Evolutionary conservation across 2,329 filamentous ascomycete genomes (phyloP), one percentile per base, ranked within the genome.

Genomic region (Alternaria triticina): DNA sequence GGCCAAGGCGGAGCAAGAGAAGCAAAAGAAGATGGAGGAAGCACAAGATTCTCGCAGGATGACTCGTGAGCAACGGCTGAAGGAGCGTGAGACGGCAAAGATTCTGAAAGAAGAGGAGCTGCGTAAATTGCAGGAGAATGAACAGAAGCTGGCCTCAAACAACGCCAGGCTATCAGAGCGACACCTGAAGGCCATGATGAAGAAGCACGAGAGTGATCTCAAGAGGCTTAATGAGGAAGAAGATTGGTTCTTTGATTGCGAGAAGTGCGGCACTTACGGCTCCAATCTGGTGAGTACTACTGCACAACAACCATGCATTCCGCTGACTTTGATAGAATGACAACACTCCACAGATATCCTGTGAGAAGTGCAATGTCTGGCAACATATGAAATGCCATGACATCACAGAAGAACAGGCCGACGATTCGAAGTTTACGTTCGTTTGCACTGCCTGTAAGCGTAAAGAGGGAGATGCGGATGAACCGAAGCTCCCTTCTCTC

Each of bases 221-320:
- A 87, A 91, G 70, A 88, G 91, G 58, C 85, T 97, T 23, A 87
- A 80, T 4, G 81, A 89, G 20, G 86, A 89, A 69, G 92, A 96
- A 51, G 92, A 93, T 12, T 98, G 96, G 96, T 87, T 93, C 43
- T 99, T 99, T 72, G 96, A 99, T 77, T 99, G 96, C 77, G 86
- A 88, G 13, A 87, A 92, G 25, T 99, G 96, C 78, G 95, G 95
- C 25, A 86, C 94, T 22, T 90, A 97, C 78, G 96, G 96, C 22
- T 91, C 96, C 71, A 92, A 97, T 62, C 75, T 89, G 64, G 85
- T 87, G 78, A 69, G 84, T 65, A 23, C 11, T 3, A 20, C 7
- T 50, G 17, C 3, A 51, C 40, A 33, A 23, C 20, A 12, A 25
- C 11, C 33, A 54, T 28, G 30, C 15, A 11, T 17, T 56, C 30